phyloP scores from a whole-genome alignment of 148 eudicot species.

The Selenicereus undatus region DNA sequence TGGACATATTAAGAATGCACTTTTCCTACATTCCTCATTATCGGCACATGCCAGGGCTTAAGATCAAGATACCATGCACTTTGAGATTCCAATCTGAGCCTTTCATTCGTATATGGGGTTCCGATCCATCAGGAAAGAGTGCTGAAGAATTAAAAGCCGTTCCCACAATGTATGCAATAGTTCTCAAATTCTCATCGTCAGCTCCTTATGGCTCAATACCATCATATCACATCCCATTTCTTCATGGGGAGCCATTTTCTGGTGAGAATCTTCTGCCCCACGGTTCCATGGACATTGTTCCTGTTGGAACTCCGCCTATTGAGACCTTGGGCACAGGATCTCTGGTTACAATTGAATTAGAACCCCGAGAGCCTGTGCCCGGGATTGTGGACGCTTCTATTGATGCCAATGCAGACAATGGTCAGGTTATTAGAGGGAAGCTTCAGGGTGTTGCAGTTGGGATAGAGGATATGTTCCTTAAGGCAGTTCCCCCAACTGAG shows the following conservation, averaged over 20 bases:
- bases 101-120: slow-evolving; percentile 47
- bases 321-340: slow-evolving; percentile 43
- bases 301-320: slow-evolving; percentile 37
- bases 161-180: slow-evolving; percentile 79
- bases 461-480: slow-evolving; percentile 96
- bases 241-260: slow-evolving; percentile 61
- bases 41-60: slow-evolving; percentile 70
- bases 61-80: slow-evolving; percentile 67
- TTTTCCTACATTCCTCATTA: slow-evolving; percentile 83
- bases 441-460: slow-evolving; percentile 70
- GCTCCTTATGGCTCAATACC: slow-evolving; percentile 85
- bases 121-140: slow-evolving; percentile 24
- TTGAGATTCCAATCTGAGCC: slow-evolving; percentile 68
- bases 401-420: slow-evolving; percentile 79
- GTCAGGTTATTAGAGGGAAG: slow-evolving; percentile 70
- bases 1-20: slow-evolving; percentile 64
- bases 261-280: slow-evolving; percentile 22
- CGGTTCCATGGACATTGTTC: slow-evolving; percentile 59
- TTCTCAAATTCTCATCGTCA: slow-evolving; percentile 75
- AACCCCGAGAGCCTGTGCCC: slow-evolving; percentile 89
- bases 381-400: slow-evolving; percentile 73
- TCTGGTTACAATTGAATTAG: slow-evolving; percentile 56
- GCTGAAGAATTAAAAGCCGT: slow-evolving; percentile 33
- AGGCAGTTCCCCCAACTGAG: slow-evolving; percentile 52
- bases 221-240: slow-evolving; percentile 71